Base-by-base conservation (phyloP, 495 filamentous ascomycete species). In the Aspergillus nidulans region DNA sequence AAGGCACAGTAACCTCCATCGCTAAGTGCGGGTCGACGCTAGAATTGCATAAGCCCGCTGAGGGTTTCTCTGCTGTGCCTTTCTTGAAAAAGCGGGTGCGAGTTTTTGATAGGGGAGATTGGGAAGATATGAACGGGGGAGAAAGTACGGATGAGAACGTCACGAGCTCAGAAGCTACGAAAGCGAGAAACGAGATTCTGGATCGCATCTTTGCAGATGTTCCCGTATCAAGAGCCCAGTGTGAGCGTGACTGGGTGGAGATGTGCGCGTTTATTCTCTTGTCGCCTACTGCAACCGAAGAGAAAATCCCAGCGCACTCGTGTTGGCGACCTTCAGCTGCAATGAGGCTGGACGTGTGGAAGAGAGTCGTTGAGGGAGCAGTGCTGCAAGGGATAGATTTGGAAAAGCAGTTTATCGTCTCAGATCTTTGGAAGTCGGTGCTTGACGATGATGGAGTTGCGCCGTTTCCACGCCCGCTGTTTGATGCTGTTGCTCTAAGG, bases 21-120 rank as follows among this genome's bases (percentile, higher is more conserved):
- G 81, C 90, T 2, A 87, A 87, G 30, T 83, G 87, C 58, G 78
- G 81, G 36, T 85, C 88, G 42, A 92, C 87, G 7, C 77, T 95
- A 13, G 90, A 94, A 67, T 68, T 89, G 24, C 63, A 71, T 39
- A 58, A 48, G 4, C 67, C 72, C 0, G 42, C 57, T 7, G 69
- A 59, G 10, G 74, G 68, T 2, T 71, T 72, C 52, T 66, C 71
- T 4, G 71, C 66, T 1, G 39, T 62, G 4, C 58, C 62, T 6
- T 69, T 74, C 34, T 34, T 80, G 20, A 64, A 66, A 49, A 62
- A 64, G 44, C 59, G 48, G n/a, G 45, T 79, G 49, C 60, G 60
- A 5, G 50, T 76, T 24, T 79, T 64, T 57, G 71, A 66, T 30
- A 53, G 47, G 18, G 64, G 59, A 48, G 43, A 34, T 7, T 34